Conservation (phyloP, 192 early-diverging fungal species). For the Coemansia sp. region DNA sequence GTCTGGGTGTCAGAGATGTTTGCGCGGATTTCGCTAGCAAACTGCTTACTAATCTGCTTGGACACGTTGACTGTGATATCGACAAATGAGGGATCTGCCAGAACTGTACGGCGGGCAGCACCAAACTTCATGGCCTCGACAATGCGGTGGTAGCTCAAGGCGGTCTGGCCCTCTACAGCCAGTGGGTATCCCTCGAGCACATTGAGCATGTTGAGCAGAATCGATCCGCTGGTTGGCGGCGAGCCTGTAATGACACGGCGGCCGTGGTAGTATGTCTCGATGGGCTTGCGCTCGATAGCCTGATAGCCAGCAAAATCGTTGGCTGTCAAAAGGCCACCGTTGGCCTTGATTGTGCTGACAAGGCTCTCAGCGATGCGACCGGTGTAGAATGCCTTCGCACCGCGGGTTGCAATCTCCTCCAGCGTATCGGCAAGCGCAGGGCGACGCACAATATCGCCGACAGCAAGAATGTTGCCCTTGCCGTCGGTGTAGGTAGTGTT, state of each 20-base stretch:
- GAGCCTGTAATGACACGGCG: slow-evolving; percentile 65
- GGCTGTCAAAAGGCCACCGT: slow-evolving; percentile 74
- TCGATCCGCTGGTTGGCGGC: slow-evolving; percentile 79
- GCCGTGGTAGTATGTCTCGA: slow-evolving; percentile 74
- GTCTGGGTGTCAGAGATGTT: slow-evolving; percentile 75
- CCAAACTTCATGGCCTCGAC: slow-evolving; percentile 87
- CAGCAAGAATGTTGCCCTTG: slow-evolving; percentile 59
- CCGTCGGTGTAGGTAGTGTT: slow-evolving; percentile 60
- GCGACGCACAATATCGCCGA: slow-evolving; percentile 67
- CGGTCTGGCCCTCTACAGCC: slow-evolving; percentile 52
- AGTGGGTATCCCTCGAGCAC: slow-evolving; percentile 81
- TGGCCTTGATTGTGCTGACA: slow-evolving; percentile 56
- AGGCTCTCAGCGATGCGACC: slow-evolving; percentile 67
- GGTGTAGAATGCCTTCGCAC: slow-evolving; percentile 56
- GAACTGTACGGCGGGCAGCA: slow-evolving; percentile 74
- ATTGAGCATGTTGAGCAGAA: slow-evolving; percentile 81
- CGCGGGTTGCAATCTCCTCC: slow-evolving; percentile 58
- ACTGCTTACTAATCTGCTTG: slow-evolving; percentile 67
- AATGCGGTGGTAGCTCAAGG: slow-evolving; percentile 73
- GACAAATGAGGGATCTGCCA: slow-evolving; percentile 77
- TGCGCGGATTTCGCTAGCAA: slow-evolving; percentile 58
- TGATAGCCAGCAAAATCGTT: slow-evolving; percentile 71
- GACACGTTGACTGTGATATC: slow-evolving; percentile 41
- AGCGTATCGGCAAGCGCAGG: slow-evolving; percentile 59
- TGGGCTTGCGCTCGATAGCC: slow-evolving; percentile 56